Base-by-base conservation (phyloP, 2,329 filamentous ascomycete species). In the Bipolaris zeicola region DNA sequence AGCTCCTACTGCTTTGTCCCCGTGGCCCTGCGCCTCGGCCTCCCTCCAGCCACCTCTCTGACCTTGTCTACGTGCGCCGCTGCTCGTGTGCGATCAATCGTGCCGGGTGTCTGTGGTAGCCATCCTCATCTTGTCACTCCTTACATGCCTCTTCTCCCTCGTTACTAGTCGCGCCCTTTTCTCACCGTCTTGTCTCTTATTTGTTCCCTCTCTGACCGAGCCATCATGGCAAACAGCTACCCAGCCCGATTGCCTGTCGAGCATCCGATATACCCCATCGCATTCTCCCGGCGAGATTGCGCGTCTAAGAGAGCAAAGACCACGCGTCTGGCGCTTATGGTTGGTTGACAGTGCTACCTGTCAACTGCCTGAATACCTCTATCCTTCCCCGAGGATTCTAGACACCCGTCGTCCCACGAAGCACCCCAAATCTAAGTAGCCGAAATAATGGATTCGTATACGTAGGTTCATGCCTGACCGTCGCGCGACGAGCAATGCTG, bases 181-280 rank as follows among this genome's bases (percentile, higher is more conserved):
- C 57, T 67, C 61, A 55, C 67, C 61, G 63, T 59, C 69, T 67
- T 61, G 67, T 70, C 62, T 60, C 64, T 73, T 64, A 58, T 65
- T 69, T 71, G 69, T 73, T 64, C 71, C 63, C 68, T 67, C 63
- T 77, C 75, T 77, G 72, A 77, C 75, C 69, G 70, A 69, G 73
- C 70, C 74, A 65, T 73, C 63, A 71, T 76, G 75, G 76, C 75
- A 77, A 77, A 77, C 74, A 78, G 75, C 72, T 74, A 64, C 64
- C 55, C 57, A 52, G 49, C 52, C 52, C 69, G 60, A 70, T 72
- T 72, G 70, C 66, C 65, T 60, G 36, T 62, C 66, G 61, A 64
- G 64, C 62, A 51, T 60, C 65, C 57, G 61, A 63, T 57, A 39
- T 57, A 56, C 57, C 57, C 57, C 61, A 55, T 60, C 60, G 63